Base-by-base conservation (phyloP, 1,284 basidiomycete species). In the Filobasidium uniguttulatum region DNA sequence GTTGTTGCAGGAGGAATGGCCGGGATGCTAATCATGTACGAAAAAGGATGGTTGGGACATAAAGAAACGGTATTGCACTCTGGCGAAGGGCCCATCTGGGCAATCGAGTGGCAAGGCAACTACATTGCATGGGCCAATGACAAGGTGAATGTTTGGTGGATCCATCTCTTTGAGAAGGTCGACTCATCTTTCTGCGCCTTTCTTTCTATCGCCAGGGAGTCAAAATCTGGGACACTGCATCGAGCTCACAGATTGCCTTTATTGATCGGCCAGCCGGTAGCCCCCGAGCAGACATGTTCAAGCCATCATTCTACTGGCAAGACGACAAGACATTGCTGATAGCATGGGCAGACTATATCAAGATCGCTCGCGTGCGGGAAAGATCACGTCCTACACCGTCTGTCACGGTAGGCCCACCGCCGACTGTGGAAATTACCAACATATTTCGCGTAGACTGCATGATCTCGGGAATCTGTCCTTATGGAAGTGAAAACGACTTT, bases 81-180 rank as follows among this genome's bases (percentile, higher is more conserved):
- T 20, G 86, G 84, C 3, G 94, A 98, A 67, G 94, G 93, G 1
- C 87, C 94, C 0, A 86, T 98, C 52, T 97, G 89, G 89, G 81
- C 82, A 31, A 79, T 82, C 4, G 77, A 83, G 50, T 98, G 94
- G 94, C 74, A 79, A 58, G 82, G 80, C 1, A 77, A 78, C 49
- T 73, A 96, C 25, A 88, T 97, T 53, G 90, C 89, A 0, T 99
- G 94, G 94, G 89, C 93, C 1, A 94, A 90, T 60, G 94, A 98
- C 66, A 63, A 81, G 36, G 85, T 87, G 58, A 59, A 80, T 61
- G 29, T 45, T 12, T 25, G 14, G n/a, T n/a, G n/a, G 23, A 43
- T 46, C 5, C 37, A 41, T 4, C 20, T 17, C 0, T 29, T n/a
- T 41, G 30, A n/a, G 25, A 6, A 20, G 15, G 22, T 17, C n/a